Evolutionary conservation across 2,329 filamentous ascomycete genomes (phyloP).

Genomic region (Colletotrichum gloeosporioides): DNA sequence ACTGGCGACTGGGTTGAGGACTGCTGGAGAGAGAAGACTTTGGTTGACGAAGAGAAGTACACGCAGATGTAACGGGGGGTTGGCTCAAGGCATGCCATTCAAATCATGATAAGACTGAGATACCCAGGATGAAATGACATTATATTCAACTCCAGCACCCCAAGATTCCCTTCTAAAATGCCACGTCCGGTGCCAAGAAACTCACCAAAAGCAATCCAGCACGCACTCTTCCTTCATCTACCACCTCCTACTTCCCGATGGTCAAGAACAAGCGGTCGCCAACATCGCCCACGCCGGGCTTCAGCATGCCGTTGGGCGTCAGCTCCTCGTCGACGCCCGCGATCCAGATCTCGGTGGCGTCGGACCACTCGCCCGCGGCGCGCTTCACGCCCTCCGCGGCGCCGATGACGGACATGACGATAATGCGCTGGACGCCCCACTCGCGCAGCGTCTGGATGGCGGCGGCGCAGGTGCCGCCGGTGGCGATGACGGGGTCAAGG

Average conservation of each 20-base stretch:
- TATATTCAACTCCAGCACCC: conserved; percentile 1
- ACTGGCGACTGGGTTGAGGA: conserved; percentile 75
- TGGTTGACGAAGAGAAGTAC: conserved; percentile 79
- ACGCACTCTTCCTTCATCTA: not conserved
- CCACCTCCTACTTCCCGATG: conserved; percentile 70
- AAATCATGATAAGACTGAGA: not conserved
- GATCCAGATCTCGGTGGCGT: conserved; percentile 80
- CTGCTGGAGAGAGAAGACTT: conserved; percentile 79
- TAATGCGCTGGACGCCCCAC: conserved; percentile 86
- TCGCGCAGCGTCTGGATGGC: conserved; percentile 89
- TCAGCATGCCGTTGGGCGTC: conserved; percentile 85
- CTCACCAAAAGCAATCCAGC: not conserved
- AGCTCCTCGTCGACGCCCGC: conserved; percentile 79
- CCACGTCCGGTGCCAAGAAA: not conserved
- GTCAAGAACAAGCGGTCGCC: conserved; percentile 91
- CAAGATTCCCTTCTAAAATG: not conserved
- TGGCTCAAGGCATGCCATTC: not conserved
- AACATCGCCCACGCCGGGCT: conserved; percentile 87
- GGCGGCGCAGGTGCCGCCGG: conserved; percentile 86
- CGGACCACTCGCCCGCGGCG: conserved; percentile 80
- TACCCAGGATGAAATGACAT: not conserved
- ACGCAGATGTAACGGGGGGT: conserved; percentile 28
- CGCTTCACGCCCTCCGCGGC: conserved; percentile 72
- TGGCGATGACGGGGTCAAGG: conserved; percentile 92
- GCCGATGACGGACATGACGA: conserved; percentile 78